Evolutionary conservation across 495 filamentous ascomycete genomes (phyloP).

Genomic region (Xylaria bambusicola): DNA sequence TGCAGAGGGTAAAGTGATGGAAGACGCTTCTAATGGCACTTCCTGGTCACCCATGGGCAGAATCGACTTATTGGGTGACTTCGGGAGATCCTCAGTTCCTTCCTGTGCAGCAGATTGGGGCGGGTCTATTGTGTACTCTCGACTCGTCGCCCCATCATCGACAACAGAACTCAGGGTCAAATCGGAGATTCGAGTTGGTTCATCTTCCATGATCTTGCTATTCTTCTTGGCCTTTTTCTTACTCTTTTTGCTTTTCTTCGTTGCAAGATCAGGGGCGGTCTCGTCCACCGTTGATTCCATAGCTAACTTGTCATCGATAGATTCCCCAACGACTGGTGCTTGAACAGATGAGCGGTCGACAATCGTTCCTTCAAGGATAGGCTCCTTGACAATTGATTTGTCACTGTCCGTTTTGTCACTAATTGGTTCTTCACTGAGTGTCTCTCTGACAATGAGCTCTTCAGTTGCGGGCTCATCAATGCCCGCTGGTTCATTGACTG

Average conservation of each 20-base stretch:
- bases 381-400: too few species aligned
- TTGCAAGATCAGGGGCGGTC: not conserved
- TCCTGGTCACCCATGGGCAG: not conserved
- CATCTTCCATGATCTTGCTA: slow-evolving; percentile 21
- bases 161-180: not conserved
- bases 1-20: not conserved
- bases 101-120: not conserved
- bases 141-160: not conserved
- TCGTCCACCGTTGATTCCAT: too few species aligned
- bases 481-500: too few species aligned
- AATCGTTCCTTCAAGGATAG: too few species aligned
- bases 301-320: too few species aligned
- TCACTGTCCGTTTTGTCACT: too few species aligned
- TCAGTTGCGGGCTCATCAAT: too few species aligned
- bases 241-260: slow-evolving; percentile 34
- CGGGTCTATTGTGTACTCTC: not conserved
- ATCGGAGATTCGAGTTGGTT: not conserved
- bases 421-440: too few species aligned
- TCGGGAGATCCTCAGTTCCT: not conserved
- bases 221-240: slow-evolving; percentile 34
- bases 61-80: not conserved
- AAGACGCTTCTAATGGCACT: not conserved
- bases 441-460: too few species aligned
- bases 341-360: too few species aligned
- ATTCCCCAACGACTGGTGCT: too few species aligned